Conservation (phyloP, 2,329 filamentous ascomycete genomes). For the Fusarium nygamai region DNA sequence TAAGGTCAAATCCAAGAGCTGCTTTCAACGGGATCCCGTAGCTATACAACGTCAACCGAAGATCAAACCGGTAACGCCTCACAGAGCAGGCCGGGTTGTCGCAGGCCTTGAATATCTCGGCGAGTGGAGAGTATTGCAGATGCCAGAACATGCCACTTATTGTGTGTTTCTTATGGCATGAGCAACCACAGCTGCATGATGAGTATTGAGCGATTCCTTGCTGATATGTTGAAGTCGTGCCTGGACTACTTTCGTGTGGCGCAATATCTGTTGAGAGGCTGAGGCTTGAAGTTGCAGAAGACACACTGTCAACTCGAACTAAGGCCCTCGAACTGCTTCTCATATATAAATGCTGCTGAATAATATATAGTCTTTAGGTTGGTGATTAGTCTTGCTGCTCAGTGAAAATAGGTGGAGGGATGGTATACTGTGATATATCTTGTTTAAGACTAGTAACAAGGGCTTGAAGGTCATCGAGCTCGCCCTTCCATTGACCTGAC, state of each 20-base stretch:
- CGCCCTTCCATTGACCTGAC: constrained; percentile 1
- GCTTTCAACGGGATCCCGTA: neutral
- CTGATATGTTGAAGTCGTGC: neutral
- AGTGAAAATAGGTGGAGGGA: accelerated
- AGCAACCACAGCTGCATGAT: neutral
- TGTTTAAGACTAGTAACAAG: neutral
- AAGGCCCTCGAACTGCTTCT: neutral
- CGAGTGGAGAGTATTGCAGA: neutral
- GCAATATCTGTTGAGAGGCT: neutral
- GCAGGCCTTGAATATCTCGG: neutral
- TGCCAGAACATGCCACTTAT: constrained; percentile 1
- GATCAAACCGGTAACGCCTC: neutral
- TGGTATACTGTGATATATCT: neutral
- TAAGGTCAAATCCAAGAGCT: neutral
- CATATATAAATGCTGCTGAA: neutral
- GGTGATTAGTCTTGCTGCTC: neutral
- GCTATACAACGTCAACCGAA: neutral
- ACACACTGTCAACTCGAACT: too few species aligned
- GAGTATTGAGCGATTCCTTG: neutral
- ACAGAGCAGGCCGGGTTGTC: neutral
- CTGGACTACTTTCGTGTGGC: accelerated
- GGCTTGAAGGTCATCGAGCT: neutral
- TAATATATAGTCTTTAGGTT: neutral
- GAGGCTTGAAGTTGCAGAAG: accelerated
- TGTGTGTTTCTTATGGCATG: neutral